Conservation (phyloP, 2,329 filamentous ascomycete genomes). For the Ophiostoma sp. region DNA sequence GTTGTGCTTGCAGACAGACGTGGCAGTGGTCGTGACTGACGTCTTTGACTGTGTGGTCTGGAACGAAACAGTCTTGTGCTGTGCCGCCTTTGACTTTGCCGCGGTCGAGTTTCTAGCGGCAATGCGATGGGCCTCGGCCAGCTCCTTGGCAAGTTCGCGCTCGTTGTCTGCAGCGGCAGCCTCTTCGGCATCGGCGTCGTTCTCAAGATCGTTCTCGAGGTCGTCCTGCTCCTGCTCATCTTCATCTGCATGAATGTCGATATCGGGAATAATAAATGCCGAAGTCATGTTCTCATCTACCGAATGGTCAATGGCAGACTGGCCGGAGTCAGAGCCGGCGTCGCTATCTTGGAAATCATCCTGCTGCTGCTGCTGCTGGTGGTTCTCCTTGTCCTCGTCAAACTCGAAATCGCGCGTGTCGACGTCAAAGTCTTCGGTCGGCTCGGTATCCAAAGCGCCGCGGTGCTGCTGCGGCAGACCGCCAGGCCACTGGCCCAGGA, state of each 20-base stretch:
- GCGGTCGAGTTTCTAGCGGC: not conserved
- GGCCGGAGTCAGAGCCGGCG: slow-evolving; percentile 17
- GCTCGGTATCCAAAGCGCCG: slow-evolving; percentile 11
- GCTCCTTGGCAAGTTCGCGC: slow-evolving; percentile 16
- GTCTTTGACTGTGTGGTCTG: slow-evolving; percentile 16
- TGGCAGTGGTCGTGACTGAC: not conserved
- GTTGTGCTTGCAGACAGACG: slow-evolving; percentile 24
- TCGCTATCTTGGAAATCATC: slow-evolving; percentile 14
- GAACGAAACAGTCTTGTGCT: slow-evolving; percentile 24
- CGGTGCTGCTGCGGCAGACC: slow-evolving; percentile 19
- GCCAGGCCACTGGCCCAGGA: slow-evolving; percentile 22
- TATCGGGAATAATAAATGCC: slow-evolving; percentile 29
- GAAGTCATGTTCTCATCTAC: slow-evolving; percentile 30
- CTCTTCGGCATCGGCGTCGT: slow-evolving; percentile 12
- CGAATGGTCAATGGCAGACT: slow-evolving; percentile 22
- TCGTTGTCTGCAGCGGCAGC: slow-evolving; percentile 4
- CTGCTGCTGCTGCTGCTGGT: not conserved
- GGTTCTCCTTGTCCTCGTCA: slow-evolving; percentile 3
- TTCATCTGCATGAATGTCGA: slow-evolving; percentile 24
- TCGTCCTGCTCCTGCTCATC: slow-evolving; percentile 12
- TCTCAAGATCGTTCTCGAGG: not conserved
- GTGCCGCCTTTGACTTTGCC: slow-evolving; percentile 12
- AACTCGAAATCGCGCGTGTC: slow-evolving; percentile 19
- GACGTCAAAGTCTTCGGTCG: slow-evolving; percentile 19
- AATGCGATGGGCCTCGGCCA: slow-evolving; percentile 12